Percentiles rank a stretch among this genome's conserved stretches.
These are phyloP conservation scores for Rhodotorula paludigena DNA, from an alignment of 768 basidiomycete species.

Conservation along the genomic window DNA sequence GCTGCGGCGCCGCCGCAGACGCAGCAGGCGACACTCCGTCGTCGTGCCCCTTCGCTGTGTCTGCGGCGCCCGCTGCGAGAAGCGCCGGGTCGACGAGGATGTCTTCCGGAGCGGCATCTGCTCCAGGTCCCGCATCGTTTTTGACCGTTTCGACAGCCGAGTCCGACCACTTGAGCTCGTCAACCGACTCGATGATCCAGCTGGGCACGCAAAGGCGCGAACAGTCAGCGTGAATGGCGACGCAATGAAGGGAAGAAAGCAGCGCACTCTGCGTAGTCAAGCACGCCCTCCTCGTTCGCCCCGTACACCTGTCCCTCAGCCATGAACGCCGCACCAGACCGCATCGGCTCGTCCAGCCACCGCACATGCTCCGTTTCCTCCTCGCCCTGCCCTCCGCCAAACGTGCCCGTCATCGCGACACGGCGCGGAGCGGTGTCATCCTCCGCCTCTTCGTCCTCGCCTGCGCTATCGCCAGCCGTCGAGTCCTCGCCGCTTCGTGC, in stretches of 20 bases:
- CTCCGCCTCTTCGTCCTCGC: neutral
- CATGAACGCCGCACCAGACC: slow-evolving; percentile 6
- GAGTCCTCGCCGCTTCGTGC: neutral
- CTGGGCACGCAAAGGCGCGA: neutral
- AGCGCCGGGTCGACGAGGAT: no score
- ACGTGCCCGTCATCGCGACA: neutral
- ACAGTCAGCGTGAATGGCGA: neutral
- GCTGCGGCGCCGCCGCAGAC: no score
- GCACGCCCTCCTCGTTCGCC: neutral
- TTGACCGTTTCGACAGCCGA: no score
- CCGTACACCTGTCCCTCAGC: slow-evolving; percentile 16
- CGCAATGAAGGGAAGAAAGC: neutral
- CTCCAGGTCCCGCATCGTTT: no score
- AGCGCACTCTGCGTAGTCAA: neutral
- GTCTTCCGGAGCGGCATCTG: no score
- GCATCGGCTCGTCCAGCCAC: slow-evolving; percentile 10
- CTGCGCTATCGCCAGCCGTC: neutral
- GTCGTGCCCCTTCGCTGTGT: no score
- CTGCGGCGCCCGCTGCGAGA: no score
- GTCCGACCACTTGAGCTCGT: neutral
- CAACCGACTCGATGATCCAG: neutral
- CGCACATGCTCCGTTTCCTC: neutral
- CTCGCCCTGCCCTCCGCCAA: neutral
- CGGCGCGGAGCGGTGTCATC: neutral
- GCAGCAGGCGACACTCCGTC: no score